phyloP scores from a whole-genome alignment of 2,329 filamentous ascomycete species.

The Phialophora verrucosa region DNA sequence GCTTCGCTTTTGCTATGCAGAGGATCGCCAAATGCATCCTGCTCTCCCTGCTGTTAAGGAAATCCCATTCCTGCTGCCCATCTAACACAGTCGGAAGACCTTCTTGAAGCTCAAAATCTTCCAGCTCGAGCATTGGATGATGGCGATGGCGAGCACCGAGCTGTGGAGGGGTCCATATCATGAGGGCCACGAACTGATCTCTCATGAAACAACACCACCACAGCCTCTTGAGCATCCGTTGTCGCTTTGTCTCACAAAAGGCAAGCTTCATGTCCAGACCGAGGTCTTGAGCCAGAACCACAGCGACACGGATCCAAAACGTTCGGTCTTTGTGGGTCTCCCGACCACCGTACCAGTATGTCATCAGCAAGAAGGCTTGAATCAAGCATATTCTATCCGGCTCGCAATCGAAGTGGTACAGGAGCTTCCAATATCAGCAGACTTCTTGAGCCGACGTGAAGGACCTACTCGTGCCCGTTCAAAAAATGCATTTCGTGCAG shows the following conservation, averaged over 20 bases:
- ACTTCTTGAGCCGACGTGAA: not conserved
- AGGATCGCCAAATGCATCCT: slow-evolving; percentile 18
- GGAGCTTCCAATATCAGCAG: slow-evolving; percentile 58
- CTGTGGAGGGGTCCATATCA: slow-evolving; percentile 87
- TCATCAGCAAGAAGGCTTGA: slow-evolving; percentile 87
- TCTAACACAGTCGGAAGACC: slow-evolving; percentile 65
- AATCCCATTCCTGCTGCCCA: slow-evolving; percentile 6
- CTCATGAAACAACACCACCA: slow-evolving; percentile 99
- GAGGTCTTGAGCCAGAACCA: slow-evolving; percentile 89
- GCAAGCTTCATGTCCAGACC: slow-evolving; percentile 88
- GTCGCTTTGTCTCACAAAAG: slow-evolving; percentile 72
- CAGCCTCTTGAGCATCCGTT: slow-evolving; percentile 87
- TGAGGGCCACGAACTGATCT: slow-evolving; percentile 85
- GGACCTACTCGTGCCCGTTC: slow-evolving; percentile 23
- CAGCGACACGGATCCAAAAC: slow-evolving; percentile 98
- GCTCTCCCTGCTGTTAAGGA: slow-evolving; percentile 3
- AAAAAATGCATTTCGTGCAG: slow-evolving; percentile 23
- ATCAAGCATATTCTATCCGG: slow-evolving; percentile 84
- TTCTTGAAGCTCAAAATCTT: slow-evolving; percentile 23
- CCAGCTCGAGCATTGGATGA: slow-evolving; percentile 45
- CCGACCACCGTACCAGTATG: slow-evolving; percentile 95
- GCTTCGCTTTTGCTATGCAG: slow-evolving; percentile 26
- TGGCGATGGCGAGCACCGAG: slow-evolving; percentile 74
- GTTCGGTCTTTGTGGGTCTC: slow-evolving; percentile 97
- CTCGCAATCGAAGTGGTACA: slow-evolving; percentile 96